Evolutionary conservation across 2,329 filamentous ascomycete genomes (phyloP), one percentile per base, ranked within the genome.

Genomic region (Aspergillus sojae): DNA sequence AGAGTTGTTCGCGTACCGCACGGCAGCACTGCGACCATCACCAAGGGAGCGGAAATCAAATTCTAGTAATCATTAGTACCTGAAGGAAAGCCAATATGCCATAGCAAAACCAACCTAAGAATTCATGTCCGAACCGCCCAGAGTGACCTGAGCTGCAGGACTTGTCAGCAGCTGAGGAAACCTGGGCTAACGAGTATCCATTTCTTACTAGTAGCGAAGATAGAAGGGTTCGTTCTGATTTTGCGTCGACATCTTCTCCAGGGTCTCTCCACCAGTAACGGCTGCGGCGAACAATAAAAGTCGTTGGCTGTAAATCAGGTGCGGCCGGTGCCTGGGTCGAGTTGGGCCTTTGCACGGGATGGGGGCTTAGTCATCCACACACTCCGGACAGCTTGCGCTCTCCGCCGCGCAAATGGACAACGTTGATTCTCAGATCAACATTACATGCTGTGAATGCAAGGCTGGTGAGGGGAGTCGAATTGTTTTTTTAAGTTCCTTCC

Each of bases 1-100:
- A 62, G 94, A 98, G 81, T 99, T 99, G 85, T 99, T 99, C 68
- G 95, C 95, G 81, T 99, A 99, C 80, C 95, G 90, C 36, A 94
- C 93, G 58, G 95, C 92, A 9, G 95, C 95, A 76, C 94, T 97
- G 65, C 92, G 89, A 58, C 95, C 95, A 77, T 99, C 95, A 60
- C 93, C 93, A 53, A 98, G 87, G 28, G 93, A 92, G 61, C 94
- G 88, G 74, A 99, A 95, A 78, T 99, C 95, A 78, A 99, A 99
- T 80, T 99, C 94, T 98, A 70, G 12, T 16, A 7, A 5, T 1
- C 23, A 65, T 77, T 62, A 73, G 67, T 65, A 62, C 65, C 65
- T 64, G 66, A 58, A 68, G 67, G 72, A 45, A 71, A 69, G 53
- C 43, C 21, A 55, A 55, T 61, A 41, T 54, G 28, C 14, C 48